Percentiles rank a stretch among this genome's conserved stretches.
phyloP scores from a whole-genome alignment of 2,329 filamentous ascomycete species.

The Curvularia verruculosa region DNA sequence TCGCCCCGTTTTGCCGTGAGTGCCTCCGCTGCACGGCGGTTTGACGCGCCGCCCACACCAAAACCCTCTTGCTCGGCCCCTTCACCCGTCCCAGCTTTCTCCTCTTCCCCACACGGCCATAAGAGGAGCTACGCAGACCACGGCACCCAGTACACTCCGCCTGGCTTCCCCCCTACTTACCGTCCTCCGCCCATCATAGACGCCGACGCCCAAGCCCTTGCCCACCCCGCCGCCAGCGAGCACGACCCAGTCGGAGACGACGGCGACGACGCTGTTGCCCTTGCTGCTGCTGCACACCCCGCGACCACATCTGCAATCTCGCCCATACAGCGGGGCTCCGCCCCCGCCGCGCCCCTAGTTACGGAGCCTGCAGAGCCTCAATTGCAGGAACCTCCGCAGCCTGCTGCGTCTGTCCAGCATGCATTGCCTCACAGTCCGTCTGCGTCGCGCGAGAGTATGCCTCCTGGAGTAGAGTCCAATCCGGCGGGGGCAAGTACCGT shows the following conservation, averaged over 20 bases:
- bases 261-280: conserved; percentile 6
- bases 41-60: conserved; percentile 35
- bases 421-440: conserved; percentile 18
- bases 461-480: conserved; percentile 17
- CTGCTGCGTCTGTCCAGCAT: conserved; percentile 29
- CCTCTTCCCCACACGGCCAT: conserved; percentile 34
- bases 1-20: conserved; percentile 47
- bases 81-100: conserved; percentile 31
- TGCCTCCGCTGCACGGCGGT: conserved; percentile 34
- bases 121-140: conserved; percentile 55
- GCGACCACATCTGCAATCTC: conserved; percentile 26
- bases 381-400: conserved; percentile 44
- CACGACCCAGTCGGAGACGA: not conserved
- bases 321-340: conserved; percentile 35
- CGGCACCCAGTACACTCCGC: conserved; percentile 62
- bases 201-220: not conserved
- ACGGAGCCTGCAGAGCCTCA: conserved; percentile 46
- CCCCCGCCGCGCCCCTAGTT: conserved; percentile 40
- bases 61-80: conserved; percentile 29
- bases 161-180: conserved; percentile 54
- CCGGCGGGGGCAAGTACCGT: conserved; percentile 27
- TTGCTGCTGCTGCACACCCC: conserved; percentile 10
- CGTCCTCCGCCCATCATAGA: conserved; percentile 22
- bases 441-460: conserved; percentile 21
- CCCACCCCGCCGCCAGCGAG: not conserved